These are phyloP conservation scores for Suillus ampliporus DNA, from an alignment of 768 basidiomycete genomes.

Conservation along the genomic window DNA sequence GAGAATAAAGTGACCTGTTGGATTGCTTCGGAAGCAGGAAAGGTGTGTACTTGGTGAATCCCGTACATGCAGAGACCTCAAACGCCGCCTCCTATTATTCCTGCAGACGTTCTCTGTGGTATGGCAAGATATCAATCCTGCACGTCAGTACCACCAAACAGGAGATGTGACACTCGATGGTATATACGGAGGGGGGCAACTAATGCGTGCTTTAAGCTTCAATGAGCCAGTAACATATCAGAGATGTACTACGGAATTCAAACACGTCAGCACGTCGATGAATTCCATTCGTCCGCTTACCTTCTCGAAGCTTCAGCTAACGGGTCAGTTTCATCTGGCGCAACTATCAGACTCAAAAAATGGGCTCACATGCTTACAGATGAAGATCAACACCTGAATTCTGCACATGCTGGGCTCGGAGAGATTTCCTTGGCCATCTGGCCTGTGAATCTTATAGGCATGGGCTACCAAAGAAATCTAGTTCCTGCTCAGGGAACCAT, in stretches of 20 bases:
- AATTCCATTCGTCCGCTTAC: constrained; percentile 10
- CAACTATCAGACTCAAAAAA: neutral
- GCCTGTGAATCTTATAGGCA: constrained; percentile 9
- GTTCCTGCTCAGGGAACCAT: constrained; percentile 6
- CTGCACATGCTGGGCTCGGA: constrained; percentile 13
- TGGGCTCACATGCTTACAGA: constrained; percentile 10
- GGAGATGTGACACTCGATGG: constrained; percentile 13
- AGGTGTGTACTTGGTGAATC: constrained; percentile 8
- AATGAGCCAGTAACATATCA: neutral
- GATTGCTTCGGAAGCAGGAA: constrained; percentile 18
- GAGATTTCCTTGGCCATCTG: constrained; percentile 14
- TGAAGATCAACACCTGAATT: constrained; percentile 14
- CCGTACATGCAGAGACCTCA: neutral
- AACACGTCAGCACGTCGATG: constrained; percentile 6
- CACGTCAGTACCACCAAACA: constrained; percentile 4
- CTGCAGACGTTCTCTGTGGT: constrained; percentile 13
- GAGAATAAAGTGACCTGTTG: constrained; percentile 19
- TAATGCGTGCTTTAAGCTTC: neutral
- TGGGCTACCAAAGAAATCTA: neutral
- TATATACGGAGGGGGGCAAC: constrained; percentile 1
- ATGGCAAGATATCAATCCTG: constrained; percentile 12
- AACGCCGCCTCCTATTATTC: constrained; percentile 8
- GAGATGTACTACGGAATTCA: constrained; percentile 1
- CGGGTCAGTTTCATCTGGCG: constrained; percentile 8
- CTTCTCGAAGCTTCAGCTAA: constrained; percentile 16